phyloP scores from a whole-genome alignment of 257 asterid species.

The Solanum medicagineum region DNA sequence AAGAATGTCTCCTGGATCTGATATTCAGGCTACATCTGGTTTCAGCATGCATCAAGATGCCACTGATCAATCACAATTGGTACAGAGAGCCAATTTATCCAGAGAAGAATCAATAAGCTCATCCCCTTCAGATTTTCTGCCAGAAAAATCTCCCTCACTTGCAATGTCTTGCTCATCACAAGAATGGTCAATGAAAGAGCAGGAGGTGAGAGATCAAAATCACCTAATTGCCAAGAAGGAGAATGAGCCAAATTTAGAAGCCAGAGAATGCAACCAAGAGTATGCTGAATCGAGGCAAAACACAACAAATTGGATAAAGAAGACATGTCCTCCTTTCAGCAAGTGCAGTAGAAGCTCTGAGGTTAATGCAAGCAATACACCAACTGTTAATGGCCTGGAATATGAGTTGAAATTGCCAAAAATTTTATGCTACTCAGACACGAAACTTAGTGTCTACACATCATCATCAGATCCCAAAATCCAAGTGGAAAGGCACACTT shows the following conservation, averaged over 20 bases:
- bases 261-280: slow-evolving; percentile 11
- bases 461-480: slow-evolving; percentile 9
- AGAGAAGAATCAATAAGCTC: slow-evolving; percentile 16
- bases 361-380: slow-evolving; percentile 1
- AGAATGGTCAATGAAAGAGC: slow-evolving; percentile 7
- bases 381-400: slow-evolving; percentile 9
- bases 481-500: background rate
- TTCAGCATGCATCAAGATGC: slow-evolving; percentile 4
- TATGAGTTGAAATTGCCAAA: slow-evolving; percentile 19
- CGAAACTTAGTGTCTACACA: background rate
- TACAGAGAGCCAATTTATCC: slow-evolving; percentile 9
- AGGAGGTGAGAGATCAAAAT: slow-evolving; percentile 17
- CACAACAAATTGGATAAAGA: background rate
- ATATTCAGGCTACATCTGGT: slow-evolving; percentile 6
- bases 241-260: slow-evolving; percentile 10
- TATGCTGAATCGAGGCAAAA: slow-evolving; percentile 9
- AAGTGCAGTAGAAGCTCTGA: slow-evolving; percentile 4
- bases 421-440: slow-evolving; percentile 9
- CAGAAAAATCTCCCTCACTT: slow-evolving; percentile 23
- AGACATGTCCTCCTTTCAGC: background rate
- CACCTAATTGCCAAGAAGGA: slow-evolving; percentile 6
- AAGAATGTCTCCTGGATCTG: slow-evolving; percentile 9
- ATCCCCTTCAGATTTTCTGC: slow-evolving; percentile 2
- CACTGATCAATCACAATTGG: slow-evolving; percentile 20
- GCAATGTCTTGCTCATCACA: slow-evolving; percentile 24